Conservation (phyloP, 345 rosid genomes). For the Eucalyptus polyanthemos region DNA sequence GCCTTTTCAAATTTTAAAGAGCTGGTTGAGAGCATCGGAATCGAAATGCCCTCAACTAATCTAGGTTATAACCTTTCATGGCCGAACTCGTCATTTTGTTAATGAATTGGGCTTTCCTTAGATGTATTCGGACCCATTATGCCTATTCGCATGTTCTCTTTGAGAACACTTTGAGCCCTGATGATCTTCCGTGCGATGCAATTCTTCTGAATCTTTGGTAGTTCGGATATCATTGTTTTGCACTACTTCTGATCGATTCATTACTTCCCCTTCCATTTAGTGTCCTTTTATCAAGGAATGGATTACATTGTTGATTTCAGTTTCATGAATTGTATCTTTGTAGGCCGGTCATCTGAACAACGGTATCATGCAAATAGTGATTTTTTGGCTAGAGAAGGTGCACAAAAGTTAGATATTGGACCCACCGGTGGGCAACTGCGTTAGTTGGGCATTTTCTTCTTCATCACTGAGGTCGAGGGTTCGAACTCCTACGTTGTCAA, state of each 20-base stretch:
- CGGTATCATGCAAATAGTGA: not conserved
- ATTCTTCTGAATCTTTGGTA: not conserved
- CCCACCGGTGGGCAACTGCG: rapidly evolving
- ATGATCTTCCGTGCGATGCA: not conserved
- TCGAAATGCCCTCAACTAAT: constrained; percentile 22
- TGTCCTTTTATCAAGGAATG: not conserved
- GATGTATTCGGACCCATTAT: not conserved
- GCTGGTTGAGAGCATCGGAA: constrained; percentile 40
- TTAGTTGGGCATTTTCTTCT: rapidly evolving
- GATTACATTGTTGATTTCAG: not conserved
- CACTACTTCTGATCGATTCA: not conserved
- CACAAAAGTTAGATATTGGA: not conserved
- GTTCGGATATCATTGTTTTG: not conserved
- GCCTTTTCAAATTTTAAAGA: not conserved
- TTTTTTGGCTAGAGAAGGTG: constrained; percentile 2
- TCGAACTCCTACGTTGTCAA: too few relatives aligned
- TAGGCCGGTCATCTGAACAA: constrained; percentile 11
- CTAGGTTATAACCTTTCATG: constrained; percentile 40
- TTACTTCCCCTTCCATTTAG: not conserved
- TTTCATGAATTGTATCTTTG: not conserved
- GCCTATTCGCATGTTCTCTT: not conserved
- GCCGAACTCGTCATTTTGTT: constrained; percentile 1
- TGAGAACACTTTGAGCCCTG: not conserved
- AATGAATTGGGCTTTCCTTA: not conserved
- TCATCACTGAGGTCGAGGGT: too few relatives aligned